phyloP scores from a whole-genome alignment of 2,329 filamentous ascomycete genomes.

The Aspergillus sergii region DNA sequence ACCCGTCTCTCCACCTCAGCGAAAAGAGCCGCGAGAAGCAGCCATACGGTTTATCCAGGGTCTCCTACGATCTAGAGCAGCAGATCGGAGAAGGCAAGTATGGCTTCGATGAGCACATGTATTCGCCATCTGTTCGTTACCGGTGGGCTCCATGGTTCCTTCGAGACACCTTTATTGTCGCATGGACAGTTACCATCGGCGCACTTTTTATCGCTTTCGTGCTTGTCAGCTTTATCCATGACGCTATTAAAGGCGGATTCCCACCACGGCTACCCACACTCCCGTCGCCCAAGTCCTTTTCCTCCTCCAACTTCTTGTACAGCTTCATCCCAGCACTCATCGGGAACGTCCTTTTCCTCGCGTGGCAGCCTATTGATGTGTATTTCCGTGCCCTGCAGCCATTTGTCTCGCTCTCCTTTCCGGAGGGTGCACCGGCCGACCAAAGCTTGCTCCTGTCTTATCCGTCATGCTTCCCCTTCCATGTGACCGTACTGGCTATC shows the following conservation, averaged over 20 bases:
- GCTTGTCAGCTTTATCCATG: conserved; percentile 75
- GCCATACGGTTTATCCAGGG: conserved; percentile 35
- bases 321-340: conserved; percentile 64
- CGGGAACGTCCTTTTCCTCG: conserved; percentile 61
- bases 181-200: conserved; percentile 64
- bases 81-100: conserved; percentile 37
- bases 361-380: conserved; percentile 62
- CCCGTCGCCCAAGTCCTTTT: conserved; percentile 69
- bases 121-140: conserved; percentile 58
- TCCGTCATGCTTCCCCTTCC: conserved; percentile 55
- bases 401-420: conserved; percentile 57
- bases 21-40: conserved; percentile 35
- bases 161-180: conserved; percentile 64
- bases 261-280: conserved; percentile 65
- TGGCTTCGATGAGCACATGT: conserved; percentile 55
- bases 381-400: conserved; percentile 62
- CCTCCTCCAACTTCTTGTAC: conserved; percentile 85
- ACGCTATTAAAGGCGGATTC: conserved; percentile 70
- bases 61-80: conserved; percentile 41
- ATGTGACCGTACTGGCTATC: conserved; percentile 55
- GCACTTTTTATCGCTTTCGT: conserved; percentile 71
- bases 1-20: conserved; percentile 39
- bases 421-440: conserved; percentile 57
- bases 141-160: conserved; percentile 79
- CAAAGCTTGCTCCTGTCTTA: conserved; percentile 61